These are phyloP conservation scores for Asterella californica DNA, from an alignment of 225 moss, liverwort and hornwort species.

Conservation along the genomic window DNA sequence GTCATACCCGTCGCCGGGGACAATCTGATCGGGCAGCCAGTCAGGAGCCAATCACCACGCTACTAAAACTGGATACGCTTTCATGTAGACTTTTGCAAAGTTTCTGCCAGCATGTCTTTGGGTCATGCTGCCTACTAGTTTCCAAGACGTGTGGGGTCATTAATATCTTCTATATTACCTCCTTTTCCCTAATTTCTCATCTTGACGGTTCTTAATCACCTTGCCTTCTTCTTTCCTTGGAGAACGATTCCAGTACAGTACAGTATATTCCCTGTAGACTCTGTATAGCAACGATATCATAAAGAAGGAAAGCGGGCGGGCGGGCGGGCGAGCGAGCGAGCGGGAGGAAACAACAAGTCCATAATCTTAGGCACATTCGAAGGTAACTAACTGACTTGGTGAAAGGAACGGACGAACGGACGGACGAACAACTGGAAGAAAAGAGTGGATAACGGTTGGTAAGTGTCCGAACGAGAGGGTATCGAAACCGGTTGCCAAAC, in stretches of 20 bases:
- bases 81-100: neutral
- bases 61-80: neutral
- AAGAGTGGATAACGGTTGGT: conserved; percentile 5
- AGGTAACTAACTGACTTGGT: neutral
- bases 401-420: neutral
- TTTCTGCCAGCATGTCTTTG: conserved; percentile 1
- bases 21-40: neutral
- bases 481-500: neutral
- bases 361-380: neutral
- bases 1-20: conserved; percentile 1
- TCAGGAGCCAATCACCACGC: neutral
- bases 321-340: too few relatives aligned
- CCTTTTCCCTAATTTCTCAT: neutral
- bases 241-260: neutral
- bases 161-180: neutral
- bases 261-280: neutral
- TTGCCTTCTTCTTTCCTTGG: neutral
- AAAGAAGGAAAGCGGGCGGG: too few relatives aligned
- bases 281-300: neutral
- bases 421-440: neutral
- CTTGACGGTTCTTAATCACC: neutral
- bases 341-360: neutral
- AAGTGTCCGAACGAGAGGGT: conserved; percentile 6
- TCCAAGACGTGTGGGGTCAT: conserved; percentile 11
- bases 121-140: neutral